Evolutionary conservation across 345 rosid species (phyloP), one percentile per base, ranked within the genome.

Genomic region (Combretum micranthum): DNA sequence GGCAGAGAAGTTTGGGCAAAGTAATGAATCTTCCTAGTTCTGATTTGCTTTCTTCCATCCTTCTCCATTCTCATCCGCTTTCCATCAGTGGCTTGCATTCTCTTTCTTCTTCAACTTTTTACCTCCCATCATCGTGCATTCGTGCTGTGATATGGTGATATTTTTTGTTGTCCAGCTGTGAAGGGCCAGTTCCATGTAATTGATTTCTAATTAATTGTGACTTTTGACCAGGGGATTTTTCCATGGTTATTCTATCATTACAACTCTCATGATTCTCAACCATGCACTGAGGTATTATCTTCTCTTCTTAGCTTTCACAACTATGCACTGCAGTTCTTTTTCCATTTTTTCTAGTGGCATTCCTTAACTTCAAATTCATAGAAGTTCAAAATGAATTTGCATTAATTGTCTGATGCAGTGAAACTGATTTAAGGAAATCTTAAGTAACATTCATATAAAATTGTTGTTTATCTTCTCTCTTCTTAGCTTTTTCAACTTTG

Each of bases 231-330:
- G 96, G 86, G 99, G 99, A 39, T 93, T 93, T 77, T 93, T 93
- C 74, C 96, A 93, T 66, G 99, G 99, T 42, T 93, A 93, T 70
- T 82, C 99, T 47, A 65, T 79, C 17, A 79, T 87, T 56, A 89
- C 96, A 14, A 68, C 68, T 64, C 82, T 93, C 72, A 93, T 93
- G 97, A 89, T 93, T 77, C 79, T 93, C 66, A 89, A 93, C 67
- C 99, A 93, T 67, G 97, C 97, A 44, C 85, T 93, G 64, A 93
- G 97, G 99, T 89, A 72, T 50, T 50, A 61, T 64, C 47, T 14
- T 64, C 50, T 75, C 42, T 63, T 59, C 53, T 43, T 49, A 48
- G 42, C 51, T 52, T 65, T 21, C 48, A 59, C 50, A 44, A 25
- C 51, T 67, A 42, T 13, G 19, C 22, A 21, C 51, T 47, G 44